Evolutionary conservation across 202 grass and related monocot species (phyloP), one percentile per base, ranked within the genome.

Genomic region (Zoysia matrella): DNA sequence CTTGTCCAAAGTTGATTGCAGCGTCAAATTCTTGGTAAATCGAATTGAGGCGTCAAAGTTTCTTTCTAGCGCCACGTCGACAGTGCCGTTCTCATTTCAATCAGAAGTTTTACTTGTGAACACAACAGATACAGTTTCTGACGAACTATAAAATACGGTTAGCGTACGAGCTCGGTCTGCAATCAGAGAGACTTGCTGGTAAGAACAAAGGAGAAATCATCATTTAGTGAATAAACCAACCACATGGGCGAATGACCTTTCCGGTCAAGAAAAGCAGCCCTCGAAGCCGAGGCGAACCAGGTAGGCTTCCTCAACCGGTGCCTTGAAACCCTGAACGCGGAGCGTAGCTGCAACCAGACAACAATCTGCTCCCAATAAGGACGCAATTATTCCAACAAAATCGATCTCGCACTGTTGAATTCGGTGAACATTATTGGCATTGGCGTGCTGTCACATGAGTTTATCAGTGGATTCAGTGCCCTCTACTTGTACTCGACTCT

Each of bases 201-300:
- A 83, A 41, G 14, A 76, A 69, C 40, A 22, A 48, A 8, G 7
- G 7, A 16, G 60, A 22, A 43, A 65, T 3, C 3, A 67, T 60
- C 3, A 77, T 70, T 76, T 56, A 11, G 47, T 15, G 47, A 61
- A 22, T 47, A 80, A 41, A 45, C 69, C 45, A 47, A 83, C 67
- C 69, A 6, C 39, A 3, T 11, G 45, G 1, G 36, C 12, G 43
- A 54, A 12, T 46, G 64, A 18, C 61, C 79, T 22, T 77, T 54
- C 52, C 0, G 65, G 73, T 87, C 79, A 77, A 78, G 13, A 48
- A 73, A 83, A 67, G 43, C 52, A 67, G 41, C 67, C 73, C 18
- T 69, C 44, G 14, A 60, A 68, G 84, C 52, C 52, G 77, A 86
- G 74, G 57, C 67, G 71, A 45, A 57, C 58, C 51, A 60, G 52